Percentiles rank a stretch among this genome's conserved stretches.
These are phyloP conservation scores for Chlamydomonas reinhardtii DNA, from an alignment of 163 green algal genomes.

Conservation along the genomic window DNA sequence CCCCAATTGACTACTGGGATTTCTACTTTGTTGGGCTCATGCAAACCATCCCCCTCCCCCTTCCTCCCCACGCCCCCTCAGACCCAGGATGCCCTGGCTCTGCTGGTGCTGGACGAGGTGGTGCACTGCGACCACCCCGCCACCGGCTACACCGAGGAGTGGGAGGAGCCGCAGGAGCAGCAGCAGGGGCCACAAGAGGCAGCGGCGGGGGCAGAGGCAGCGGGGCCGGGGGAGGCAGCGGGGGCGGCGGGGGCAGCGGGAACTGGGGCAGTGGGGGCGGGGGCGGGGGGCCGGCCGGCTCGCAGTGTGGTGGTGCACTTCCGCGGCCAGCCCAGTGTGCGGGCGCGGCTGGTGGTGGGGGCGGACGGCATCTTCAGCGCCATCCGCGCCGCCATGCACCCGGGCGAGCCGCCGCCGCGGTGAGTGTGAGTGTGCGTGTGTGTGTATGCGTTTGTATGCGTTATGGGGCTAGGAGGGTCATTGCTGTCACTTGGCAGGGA, in stretches of 20 bases:
- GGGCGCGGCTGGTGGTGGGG: constrained; percentile 51
- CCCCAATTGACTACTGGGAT: too few species aligned
- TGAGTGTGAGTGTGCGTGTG: constrained; percentile 5
- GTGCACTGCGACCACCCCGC: constrained; percentile 43
- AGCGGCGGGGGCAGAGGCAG: not conserved
- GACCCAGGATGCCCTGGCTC: constrained; percentile 27
- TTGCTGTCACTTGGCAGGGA: too few species aligned
- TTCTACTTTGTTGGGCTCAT: too few species aligned
- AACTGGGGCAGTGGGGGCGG: too few species aligned
- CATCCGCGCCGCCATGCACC: constrained; percentile 55
- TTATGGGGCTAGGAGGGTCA: too few species aligned
- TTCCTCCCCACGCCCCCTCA: not conserved
- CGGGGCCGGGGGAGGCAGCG: not conserved
- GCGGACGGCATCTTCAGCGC: constrained; percentile 60
- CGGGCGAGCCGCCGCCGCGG: constrained; percentile 52
- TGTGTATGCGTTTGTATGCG: too few species aligned
- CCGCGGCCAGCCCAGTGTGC: constrained; percentile 29
- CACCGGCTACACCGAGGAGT: constrained; percentile 38
- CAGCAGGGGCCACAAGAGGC: not conserved
- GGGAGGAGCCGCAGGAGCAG: not conserved
- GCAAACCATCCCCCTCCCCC: not conserved
- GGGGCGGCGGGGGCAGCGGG: not conserved
- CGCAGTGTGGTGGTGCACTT: constrained; percentile 36
- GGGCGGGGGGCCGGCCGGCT: not conserved
- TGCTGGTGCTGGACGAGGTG: constrained; percentile 16